A percentile compares a stretch with the other conserved stretches of the same genome.
phyloP scores from a whole-genome alignment of 1,139 yeast species.

The Diutina siamensis region DNA sequence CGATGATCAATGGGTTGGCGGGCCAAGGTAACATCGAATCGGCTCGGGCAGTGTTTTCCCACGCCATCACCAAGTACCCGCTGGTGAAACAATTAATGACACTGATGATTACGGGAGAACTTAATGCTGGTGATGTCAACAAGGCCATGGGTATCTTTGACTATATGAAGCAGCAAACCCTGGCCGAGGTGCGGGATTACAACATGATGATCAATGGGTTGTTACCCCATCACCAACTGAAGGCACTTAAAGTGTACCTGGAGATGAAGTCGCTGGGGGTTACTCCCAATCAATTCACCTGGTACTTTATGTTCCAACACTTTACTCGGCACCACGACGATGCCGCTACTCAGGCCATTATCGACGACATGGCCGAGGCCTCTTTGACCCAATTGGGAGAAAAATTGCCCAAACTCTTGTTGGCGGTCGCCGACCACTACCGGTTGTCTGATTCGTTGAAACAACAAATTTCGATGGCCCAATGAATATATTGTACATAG shows the following conservation, averaged over 20 bases:
- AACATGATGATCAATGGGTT: constrained; percentile 48
- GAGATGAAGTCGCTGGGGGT: constrained; percentile 17
- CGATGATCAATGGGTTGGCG: constrained; percentile 47
- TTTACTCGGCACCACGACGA: constrained; percentile 23
- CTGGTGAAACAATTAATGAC: constrained; percentile 30
- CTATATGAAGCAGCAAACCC: constrained; percentile 22
- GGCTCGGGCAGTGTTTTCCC: constrained; percentile 40
- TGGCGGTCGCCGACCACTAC: neutral
- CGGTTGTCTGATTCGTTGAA: neutral
- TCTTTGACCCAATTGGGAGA: constrained; percentile 26
- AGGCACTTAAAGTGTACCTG: constrained; percentile 31
- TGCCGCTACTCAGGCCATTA: constrained; percentile 20
- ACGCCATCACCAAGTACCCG: constrained; percentile 20
- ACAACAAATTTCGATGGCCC: neutral
- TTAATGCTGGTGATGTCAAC: constrained; percentile 34
- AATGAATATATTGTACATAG: neutral
- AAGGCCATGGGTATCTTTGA: constrained; percentile 40
- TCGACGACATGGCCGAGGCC: constrained; percentile 23
- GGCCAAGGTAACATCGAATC: constrained; percentile 37
- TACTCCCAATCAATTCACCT: constrained; percentile 46
- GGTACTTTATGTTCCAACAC: constrained; percentile 39
- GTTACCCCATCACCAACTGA: constrained; percentile 19
- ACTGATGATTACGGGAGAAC: constrained; percentile 48
- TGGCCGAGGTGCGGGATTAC: constrained; percentile 35
- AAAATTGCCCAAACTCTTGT: constrained; percentile 23